Percentiles rank a stretch among this genome's conserved stretches.
These are phyloP conservation scores for Trichoderma sp. DNA, from an alignment of 2,329 filamentous ascomycete genomes.

Conservation along the genomic window DNA sequence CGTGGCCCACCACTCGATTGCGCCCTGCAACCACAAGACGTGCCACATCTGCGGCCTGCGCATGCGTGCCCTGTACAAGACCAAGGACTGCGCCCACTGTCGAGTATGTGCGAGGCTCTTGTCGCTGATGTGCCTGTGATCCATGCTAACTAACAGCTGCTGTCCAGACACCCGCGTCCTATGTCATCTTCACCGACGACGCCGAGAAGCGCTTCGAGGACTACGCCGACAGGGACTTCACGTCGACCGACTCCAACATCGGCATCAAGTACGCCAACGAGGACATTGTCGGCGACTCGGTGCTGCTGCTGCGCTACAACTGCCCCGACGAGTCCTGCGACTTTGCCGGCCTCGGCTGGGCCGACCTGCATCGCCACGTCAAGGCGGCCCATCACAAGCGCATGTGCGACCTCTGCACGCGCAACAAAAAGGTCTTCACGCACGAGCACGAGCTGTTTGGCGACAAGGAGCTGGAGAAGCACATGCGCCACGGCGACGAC, in stretches of 20 bases:
- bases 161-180: conserved; percentile 64
- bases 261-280: conserved; percentile 89
- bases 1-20: conserved; percentile 82
- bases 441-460: conserved; percentile 96
- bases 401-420: conserved; percentile 86
- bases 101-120: too few species aligned
- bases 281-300: conserved; percentile 88
- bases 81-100: conserved; percentile 94
- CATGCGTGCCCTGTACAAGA: conserved; percentile 93
- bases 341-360: conserved; percentile 72
- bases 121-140: too few species aligned
- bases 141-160: not conserved
- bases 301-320: conserved; percentile 88
- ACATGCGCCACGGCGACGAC: conserved; percentile 90
- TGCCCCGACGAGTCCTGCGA: conserved; percentile 82
- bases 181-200: conserved; percentile 91
- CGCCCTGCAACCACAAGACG: conserved; percentile 93
- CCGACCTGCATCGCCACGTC: conserved; percentile 71
- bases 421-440: conserved; percentile 97
- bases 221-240: conserved; percentile 73
- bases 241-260: conserved; percentile 77
- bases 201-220: conserved; percentile 80
- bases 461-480: conserved; percentile 74
- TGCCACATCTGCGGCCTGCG: conserved; percentile 95
- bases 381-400: conserved; percentile 78